A percentile compares a stretch with the other conserved stretches of the same genome.
phyloP scores from a whole-genome alignment of 805 yeast species.

The Wickerhamiella vanderwaltii region DNA sequence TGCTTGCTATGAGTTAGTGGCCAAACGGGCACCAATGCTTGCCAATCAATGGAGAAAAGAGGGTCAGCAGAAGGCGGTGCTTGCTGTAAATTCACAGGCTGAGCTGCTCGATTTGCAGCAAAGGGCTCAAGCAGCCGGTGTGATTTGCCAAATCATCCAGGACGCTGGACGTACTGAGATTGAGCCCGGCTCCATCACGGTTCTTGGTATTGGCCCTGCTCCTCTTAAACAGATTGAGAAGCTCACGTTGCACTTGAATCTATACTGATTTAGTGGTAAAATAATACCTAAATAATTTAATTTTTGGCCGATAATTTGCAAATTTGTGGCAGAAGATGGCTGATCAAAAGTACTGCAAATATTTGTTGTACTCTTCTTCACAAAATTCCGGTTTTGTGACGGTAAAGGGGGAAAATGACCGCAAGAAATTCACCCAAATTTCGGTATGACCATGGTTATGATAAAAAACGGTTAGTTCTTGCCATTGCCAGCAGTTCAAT shows the following conservation, averaged over 20 bases:
- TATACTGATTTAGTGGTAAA: conserved; percentile 35
- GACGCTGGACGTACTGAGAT: conserved; percentile 97
- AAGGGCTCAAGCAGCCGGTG: conserved; percentile 63
- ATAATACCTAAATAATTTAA: not conserved
- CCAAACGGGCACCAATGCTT: conserved; percentile 47
- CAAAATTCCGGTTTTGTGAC: too few relatives aligned
- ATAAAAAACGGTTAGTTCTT: too few relatives aligned
- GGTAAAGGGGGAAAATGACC: too few relatives aligned
- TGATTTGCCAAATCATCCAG: conserved; percentile 69
- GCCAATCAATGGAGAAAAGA: conserved; percentile 62
- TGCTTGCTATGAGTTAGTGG: conserved; percentile 57
- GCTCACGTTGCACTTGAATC: conserved; percentile 65
- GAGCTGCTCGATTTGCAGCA: conserved; percentile 68
- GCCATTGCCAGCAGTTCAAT: too few relatives aligned
- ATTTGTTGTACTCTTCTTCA: not conserved
- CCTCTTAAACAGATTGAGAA: conserved; percentile 66
- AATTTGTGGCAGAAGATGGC: too few relatives aligned
- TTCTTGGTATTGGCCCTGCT: conserved; percentile 92
- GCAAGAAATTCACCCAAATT: too few relatives aligned
- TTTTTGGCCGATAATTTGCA: too few relatives aligned
- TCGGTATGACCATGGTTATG: too few relatives aligned
- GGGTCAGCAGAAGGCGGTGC: conserved; percentile 91
- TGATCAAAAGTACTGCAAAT: too few relatives aligned
- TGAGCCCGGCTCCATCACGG: conserved; percentile 94
- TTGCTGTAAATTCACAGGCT: conserved; percentile 46